A percentile compares a stretch with the other conserved stretches of the same genome.
These are phyloP conservation scores for Haematococcus lacustris DNA, from an alignment of 139 green algal species.

Conservation along the genomic window DNA sequence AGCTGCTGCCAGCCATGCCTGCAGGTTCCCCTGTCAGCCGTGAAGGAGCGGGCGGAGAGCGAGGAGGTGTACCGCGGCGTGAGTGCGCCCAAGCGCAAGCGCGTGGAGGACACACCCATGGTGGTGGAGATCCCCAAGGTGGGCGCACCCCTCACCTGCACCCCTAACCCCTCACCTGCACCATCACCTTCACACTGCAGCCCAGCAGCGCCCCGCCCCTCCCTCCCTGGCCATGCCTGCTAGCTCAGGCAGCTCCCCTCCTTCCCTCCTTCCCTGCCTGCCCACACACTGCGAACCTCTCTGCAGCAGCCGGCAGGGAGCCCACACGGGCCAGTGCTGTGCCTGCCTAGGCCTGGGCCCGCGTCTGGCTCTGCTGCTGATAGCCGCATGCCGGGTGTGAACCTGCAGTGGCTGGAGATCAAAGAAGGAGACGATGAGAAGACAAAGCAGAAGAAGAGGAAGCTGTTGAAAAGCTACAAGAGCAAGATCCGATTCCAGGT, in stretches of 20 bases:
- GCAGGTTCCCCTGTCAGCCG: conserved; percentile 34
- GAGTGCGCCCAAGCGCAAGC: conserved; percentile 63
- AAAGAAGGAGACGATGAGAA: conserved; percentile 73
- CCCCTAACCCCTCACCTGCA: too few species aligned
- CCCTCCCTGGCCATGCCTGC: too few species aligned
- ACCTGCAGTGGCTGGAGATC: conserved; percentile 68
- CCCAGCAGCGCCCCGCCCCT: too few species aligned
- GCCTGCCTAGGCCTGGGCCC: too few species aligned
- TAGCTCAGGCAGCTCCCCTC: too few species aligned
- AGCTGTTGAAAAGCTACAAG: conserved; percentile 81
- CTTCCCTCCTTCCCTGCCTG: too few species aligned
- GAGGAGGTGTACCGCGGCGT: conserved; percentile 61
- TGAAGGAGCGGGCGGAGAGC: conserved; percentile 39
- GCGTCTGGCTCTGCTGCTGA: too few species aligned
- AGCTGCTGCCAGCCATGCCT: not conserved
- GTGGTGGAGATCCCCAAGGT: conserved; percentile 65
- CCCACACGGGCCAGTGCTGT: too few species aligned
- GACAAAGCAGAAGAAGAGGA: conserved; percentile 66
- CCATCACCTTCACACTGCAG: too few species aligned
- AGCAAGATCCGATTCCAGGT: conserved; percentile 65
- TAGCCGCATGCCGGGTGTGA: too few species aligned
- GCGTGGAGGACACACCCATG: conserved; percentile 53
- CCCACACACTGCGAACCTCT: not conserved
- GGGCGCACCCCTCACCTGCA: too few species aligned
- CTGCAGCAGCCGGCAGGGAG: too few species aligned